Evolutionary conservation across 345 rosid genomes (phyloP).

Genomic region (Aethionema arabicum): DNA sequence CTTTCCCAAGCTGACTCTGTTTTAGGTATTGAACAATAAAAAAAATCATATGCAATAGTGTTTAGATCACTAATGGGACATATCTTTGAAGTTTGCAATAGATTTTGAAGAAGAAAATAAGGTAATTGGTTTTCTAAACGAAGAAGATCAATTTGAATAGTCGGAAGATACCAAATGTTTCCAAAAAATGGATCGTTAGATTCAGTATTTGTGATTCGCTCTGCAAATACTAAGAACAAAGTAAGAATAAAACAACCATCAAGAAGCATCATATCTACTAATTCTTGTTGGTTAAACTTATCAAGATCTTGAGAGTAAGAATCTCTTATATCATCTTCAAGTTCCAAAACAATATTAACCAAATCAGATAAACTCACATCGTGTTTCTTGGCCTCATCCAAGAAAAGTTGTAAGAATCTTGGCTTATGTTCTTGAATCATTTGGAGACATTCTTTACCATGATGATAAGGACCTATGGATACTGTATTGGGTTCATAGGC

Average conservation of each 20-base stretch:
- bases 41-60: background rate
- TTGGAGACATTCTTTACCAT: constrained; percentile 37
- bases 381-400: constrained; percentile 3
- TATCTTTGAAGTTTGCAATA: background rate
- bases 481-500: constrained; percentile 44
- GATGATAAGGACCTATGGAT: constrained; percentile 50
- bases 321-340: constrained; percentile 25
- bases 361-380: constrained; percentile 14
- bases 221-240: constrained; percentile 45
- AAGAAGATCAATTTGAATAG: constrained; percentile 4
- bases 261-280: constrained; percentile 47
- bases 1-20: background rate
- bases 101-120: constrained; percentile 1
- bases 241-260: constrained; percentile 58
- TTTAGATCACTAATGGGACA: background rate
- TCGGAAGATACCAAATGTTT: constrained; percentile 40
- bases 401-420: constrained; percentile 27
- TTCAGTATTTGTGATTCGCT: constrained; percentile 22
- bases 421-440: constrained; percentile 51
- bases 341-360: background rate
- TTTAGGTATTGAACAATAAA: background rate
- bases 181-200: constrained; percentile 46
- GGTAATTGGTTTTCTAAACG: constrained; percentile 21
- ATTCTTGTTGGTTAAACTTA: background rate
- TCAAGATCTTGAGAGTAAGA: constrained; percentile 26